phyloP scores from a whole-genome alignment of 192 early-diverging fungal species.

The Cetraspora pellucida region DNA sequence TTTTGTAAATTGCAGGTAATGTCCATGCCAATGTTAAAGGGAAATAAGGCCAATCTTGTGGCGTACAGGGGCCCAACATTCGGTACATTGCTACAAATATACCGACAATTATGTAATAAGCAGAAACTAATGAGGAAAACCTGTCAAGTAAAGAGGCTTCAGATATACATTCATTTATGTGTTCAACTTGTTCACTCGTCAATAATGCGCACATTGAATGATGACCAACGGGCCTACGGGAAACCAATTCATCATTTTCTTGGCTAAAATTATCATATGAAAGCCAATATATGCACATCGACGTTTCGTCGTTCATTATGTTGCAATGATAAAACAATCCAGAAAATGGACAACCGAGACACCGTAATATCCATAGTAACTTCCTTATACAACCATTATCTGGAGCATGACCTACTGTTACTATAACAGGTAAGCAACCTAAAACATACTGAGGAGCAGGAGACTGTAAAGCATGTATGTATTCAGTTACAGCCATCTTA shows the following conservation, averaged over 20 bases:
- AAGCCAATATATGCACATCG: no score
- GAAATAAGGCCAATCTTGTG: conserved; percentile 19
- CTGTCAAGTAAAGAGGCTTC: not conserved
- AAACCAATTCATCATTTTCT: no score
- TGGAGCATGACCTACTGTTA: not conserved
- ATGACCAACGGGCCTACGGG: no score
- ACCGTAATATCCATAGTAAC: not conserved
- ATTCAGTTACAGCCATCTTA: no score
- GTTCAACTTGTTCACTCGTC: not conserved
- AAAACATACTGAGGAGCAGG: not conserved
- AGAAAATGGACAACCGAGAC: not conserved
- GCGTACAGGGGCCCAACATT: not conserved
- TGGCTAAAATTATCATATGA: no score
- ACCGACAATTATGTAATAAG: conserved; percentile 5
- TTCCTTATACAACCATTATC: not conserved
- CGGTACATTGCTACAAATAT: conserved; percentile 18
- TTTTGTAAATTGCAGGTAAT: not conserved
- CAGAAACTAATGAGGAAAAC: not conserved
- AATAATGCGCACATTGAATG: no score
- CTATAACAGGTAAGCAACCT: not conserved
- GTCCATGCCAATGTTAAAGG: conserved; percentile 15
- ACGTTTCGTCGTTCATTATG: not conserved
- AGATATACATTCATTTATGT: not conserved
- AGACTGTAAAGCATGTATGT: not conserved
- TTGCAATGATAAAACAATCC: not conserved